Evolutionary conservation across 352 stramenopile species (phyloP), one percentile per base, ranked within the genome.

Genomic region (Phytophthora lateralis): DNA sequence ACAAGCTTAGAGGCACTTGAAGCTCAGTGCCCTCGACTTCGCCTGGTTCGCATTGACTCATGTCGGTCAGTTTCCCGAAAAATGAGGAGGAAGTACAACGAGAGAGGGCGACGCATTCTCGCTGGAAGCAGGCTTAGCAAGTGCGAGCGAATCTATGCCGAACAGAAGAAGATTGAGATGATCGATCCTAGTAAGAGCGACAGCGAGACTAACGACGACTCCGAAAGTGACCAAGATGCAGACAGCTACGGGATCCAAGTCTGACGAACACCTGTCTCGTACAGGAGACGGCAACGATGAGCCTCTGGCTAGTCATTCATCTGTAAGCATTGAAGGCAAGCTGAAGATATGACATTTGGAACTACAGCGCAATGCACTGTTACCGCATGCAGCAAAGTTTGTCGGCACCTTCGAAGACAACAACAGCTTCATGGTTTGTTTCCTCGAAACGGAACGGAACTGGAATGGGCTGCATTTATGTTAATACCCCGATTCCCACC

Each of bases 21-120:
- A 53, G 37, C 59, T 4, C 57, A 56, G 17, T 88, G 77, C 32
- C 35, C 61, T 30, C 53, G 49, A 4, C 63, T 91, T 50, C 69
- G 69, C 3, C 75, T 90, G 60, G 61, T 91, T n/a, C 78, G 80
- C 3, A 47, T 91, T 20, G 82, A 91, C 57, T 91, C 80, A 43
- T 91, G 82, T 52, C 78, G 83, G 4, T 82, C 78, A 30, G 67
- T 91, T 15, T 89, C 82, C 1, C 74, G 80, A 27, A 70, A 73
- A 11, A 58, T 82, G 49, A 81, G 80, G 7, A 53, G 54, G 0
- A 76, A 75, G 35, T 73, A 87, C 60, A 73, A 71, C 18, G 60
- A 69, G 26, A 65, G 52, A 4, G 42, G 42, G 17, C 64, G 59
- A 6, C 41, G 55, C 0, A 55, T 79, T 24, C 35, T 73, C 9